Base-by-base conservation (phyloP, 2,329 filamentous ascomycete species). In the Scopulariopsis brevicaulis region DNA sequence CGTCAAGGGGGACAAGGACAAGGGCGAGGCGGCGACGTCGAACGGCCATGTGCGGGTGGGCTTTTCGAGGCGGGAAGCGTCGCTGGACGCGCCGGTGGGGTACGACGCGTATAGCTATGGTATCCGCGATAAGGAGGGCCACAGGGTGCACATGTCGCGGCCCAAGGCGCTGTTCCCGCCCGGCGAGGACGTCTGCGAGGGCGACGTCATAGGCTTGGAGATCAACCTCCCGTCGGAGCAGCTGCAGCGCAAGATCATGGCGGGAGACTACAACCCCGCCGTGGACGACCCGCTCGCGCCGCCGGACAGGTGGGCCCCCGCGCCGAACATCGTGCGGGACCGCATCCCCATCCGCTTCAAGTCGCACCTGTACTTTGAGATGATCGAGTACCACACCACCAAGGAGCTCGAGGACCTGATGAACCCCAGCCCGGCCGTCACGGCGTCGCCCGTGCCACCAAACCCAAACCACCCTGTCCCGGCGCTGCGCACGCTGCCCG, bases 331-430 rank as follows among this genome's bases (percentile, higher is more conserved):
- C 61, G 89, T 99, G 60, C 90, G 95, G 61, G 95, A 99, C 70
- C 89, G 94, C 54, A 90, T 96, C 52, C 92, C 94, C 1, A 96
- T 97, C 63, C 85, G 92, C 11, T 95, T 96, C 76, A 96, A 96
- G 71, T 85, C 87, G 50, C 90, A 95, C 69, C 87, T 92, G 57
- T 96, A 95, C 74, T 96, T 96, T 70, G 93, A 97, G 72, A 87
- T 90, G 68, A 88, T 91, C 62, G 91, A 96, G 68, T 95, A 95
- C 69, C 89, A 93, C 64, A 79, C 89, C 0, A 87, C 87, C 12
- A 95, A 96, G 68, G 87, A 95, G 63, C 83, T 97, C 48, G 92
- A 96, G 65, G 89, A 96, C 65, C 74, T 88, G 22, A 86, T 91
- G 77, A 89, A 89, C 66, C 85, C 85, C 1, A 81, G 83, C 15